Evolutionary conservation across 495 filamentous ascomycete species (phyloP), one percentile per base, ranked within the genome.

Genomic region (Xylaria scruposa): DNA sequence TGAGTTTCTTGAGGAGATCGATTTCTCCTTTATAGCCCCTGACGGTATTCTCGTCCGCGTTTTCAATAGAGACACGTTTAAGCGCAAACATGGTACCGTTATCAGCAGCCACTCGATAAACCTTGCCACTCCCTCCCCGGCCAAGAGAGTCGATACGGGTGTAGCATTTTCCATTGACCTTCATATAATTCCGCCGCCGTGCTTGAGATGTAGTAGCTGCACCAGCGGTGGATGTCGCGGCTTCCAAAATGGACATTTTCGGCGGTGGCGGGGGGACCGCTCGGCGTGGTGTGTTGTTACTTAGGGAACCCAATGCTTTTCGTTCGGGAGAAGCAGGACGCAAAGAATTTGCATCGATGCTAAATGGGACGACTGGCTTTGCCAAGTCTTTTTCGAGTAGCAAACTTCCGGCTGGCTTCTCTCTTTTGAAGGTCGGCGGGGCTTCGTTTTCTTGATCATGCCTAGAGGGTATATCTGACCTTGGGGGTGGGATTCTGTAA

Each of bases 21-120:
- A 99, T 99, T 81, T 99, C 96, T 36, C 97, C 96, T 79, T 97
- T 97, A 83, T 94, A 99, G 0, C 97, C 97, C 70, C 88, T 84
- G 70, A 99, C 88, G 3, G 93, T 91, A 12, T 86, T 80, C 70
- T 95, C 93, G 76, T 97, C 95, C n/a, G 91, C 91, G 70, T 94
- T 92, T 74, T 97, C 93, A 19, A 98, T 86, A 3, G 94, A 93
- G 5, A 98, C 96, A 54, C 93, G 88, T 82, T 99, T 99, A 68
- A 99, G 82, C 1, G 96, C 96, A 76, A 97, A 94, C 78, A 96
- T 92, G 81, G 94, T 97, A 72, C 91, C 94, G 78, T 96, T 98
- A 76, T 98, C 97, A 0, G 96, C 95, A 87, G 97, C 97, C 8
- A 99, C 96, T 53, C 95, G 92, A 78, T 97, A 99, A 1, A 99